Evolutionary conservation across 2,329 filamentous ascomycete species (phyloP), one percentile per base, ranked within the genome.

Genomic region (Didymella segeticola): DNA sequence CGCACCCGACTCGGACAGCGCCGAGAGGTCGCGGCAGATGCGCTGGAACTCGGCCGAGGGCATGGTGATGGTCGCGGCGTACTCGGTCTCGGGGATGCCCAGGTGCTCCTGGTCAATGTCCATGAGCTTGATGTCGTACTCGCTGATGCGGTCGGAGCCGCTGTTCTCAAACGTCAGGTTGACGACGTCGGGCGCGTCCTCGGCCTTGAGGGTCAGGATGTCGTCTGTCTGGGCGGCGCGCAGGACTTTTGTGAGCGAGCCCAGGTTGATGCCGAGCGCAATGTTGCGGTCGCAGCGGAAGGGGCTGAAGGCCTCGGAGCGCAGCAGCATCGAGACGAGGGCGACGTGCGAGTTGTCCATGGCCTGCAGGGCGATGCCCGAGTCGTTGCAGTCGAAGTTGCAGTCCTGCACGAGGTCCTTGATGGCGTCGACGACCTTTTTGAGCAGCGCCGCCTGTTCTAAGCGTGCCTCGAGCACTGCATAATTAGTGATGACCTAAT

Each of bases 301-400:
- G 46, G 92, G 93, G 6, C 87, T 88, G 83, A 99, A 99, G 66
- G 87, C 88, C 76, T 98, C 95, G 57, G 93, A 90, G 81, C 95
- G 95, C 77, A 99, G 89, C 84, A 96, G 88, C 95, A 99, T 99
- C 64, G 95, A 97, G 47, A 99, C 95, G 49, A 99, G 90, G 59
- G 95, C 95, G 69, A 99, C 95, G 80, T 99, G 95, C 43, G 93
- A 98, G 86, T 98, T 99, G 83, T 99, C 95, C 96, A 99, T 99
- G 72, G 95, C 95, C 80, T 99, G 95, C 51, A 99, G 90, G 45
- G 93, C 93, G 72, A 99, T 95, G 60, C 95, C 95, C 49, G 91
- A 93, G 84, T 99, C 96, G 89, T 98, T 99, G 89, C 96, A 99
- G 84, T 99, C 95, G 81, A 99, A 99, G 82, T 99, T 99, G 88